Evolutionary conservation across 2,329 filamentous ascomycete species (phyloP).

Genomic region (Colletotrichum spaethianum): DNA sequence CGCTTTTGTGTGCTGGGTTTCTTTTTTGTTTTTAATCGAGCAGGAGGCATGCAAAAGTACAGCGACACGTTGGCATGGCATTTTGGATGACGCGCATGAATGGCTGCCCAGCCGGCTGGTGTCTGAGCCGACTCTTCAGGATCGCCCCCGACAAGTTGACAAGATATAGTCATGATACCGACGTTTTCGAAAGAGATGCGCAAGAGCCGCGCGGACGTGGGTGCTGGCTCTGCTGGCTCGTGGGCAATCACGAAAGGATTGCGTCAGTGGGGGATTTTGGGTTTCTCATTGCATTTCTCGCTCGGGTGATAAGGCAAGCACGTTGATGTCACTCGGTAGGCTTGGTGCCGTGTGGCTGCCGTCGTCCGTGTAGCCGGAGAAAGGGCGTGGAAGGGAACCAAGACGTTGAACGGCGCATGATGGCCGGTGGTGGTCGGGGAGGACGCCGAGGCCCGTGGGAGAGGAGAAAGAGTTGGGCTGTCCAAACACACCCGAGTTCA

Average conservation of each 20-base stretch:
- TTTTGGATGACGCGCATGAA: constrained; percentile 30
- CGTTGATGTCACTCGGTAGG: constrained; percentile 34
- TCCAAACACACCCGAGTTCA: background rate
- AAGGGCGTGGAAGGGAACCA: background rate
- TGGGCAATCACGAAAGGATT: constrained; percentile 1
- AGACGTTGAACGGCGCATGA: constrained; percentile 1
- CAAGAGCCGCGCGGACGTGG: constrained; percentile 28
- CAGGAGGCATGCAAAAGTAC: background rate
- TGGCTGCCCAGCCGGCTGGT: constrained; percentile 29
- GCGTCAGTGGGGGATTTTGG: constrained; percentile 30
- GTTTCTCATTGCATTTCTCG: background rate
- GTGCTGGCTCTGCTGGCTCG: background rate
- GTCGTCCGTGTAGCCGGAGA: constrained; percentile 17
- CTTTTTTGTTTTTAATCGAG: background rate
- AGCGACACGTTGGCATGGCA: constrained; percentile 4
- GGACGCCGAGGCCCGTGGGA: background rate
- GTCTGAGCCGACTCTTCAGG: background rate
- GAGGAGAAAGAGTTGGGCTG: background rate
- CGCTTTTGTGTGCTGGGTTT: background rate
- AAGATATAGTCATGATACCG: background rate
- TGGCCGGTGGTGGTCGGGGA: constrained; percentile 21
- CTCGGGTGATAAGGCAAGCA: constrained; percentile 18
- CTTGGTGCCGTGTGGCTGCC: constrained; percentile 22
- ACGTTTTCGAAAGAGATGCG: constrained; percentile 29
- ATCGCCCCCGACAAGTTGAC: background rate